Evolutionary conservation across 140 eudicot genomes (phyloP).

Genomic region (Anethum foeniculum): DNA sequence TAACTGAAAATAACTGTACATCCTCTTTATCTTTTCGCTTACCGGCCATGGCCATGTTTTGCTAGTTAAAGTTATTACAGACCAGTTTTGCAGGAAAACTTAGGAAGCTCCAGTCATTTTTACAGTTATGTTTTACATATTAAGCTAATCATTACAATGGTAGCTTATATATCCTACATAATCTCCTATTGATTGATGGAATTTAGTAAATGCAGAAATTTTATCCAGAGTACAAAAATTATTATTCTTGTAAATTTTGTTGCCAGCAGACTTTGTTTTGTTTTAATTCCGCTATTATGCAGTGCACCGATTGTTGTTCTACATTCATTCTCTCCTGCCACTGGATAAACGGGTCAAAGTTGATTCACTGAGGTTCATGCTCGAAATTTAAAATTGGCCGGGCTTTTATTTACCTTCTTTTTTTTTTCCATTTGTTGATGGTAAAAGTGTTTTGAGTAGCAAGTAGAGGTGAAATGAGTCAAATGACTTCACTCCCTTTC

Average conservation of each 20-base stretch:
- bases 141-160: background rate
- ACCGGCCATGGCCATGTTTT: background rate
- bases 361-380: background rate
- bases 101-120: background rate
- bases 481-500: background rate
- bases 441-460: background rate
- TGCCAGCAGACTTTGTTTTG: background rate
- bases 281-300: background rate
- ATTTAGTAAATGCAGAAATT: background rate
- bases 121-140: background rate
- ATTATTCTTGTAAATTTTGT: background rate
- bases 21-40: background rate
- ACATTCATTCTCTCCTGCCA: background rate
- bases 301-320: background rate
- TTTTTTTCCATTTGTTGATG: background rate
- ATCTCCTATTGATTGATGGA: background rate
- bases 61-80: background rate
- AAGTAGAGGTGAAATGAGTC: background rate
- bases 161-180: background rate
- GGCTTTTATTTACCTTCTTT: background rate
- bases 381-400: background rate
- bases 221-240: background rate
- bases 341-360: no score
- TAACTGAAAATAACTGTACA: slow-evolving; percentile 18
- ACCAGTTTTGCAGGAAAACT: slow-evolving; percentile 1